A percentile compares a stretch with the other conserved stretches of the same genome.
These are phyloP conservation scores for Phylloporus sp. DNA, from an alignment of 768 basidiomycete genomes.

Conservation along the genomic window DNA sequence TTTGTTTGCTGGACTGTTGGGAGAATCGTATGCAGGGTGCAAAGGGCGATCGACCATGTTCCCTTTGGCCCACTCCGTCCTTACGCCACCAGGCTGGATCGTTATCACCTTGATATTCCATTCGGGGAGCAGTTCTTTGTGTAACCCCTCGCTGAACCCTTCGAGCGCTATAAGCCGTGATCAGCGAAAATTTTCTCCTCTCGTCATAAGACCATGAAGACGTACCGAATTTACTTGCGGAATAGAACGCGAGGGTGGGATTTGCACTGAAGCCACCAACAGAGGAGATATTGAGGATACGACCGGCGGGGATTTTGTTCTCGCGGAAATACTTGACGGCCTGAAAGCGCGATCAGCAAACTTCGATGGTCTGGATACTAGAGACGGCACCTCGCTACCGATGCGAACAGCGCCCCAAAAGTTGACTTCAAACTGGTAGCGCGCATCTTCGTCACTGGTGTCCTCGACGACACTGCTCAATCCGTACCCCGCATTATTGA, in stretches of 20 bases:
- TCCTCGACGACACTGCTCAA: constrained; percentile 25
- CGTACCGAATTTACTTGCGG: constrained; percentile 23
- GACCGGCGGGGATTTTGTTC: constrained; percentile 21
- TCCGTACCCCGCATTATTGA: constrained; percentile 31
- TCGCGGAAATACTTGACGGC: constrained; percentile 30
- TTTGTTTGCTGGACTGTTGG: constrained; percentile 15
- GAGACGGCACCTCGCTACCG: constrained; percentile 17
- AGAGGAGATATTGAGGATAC: constrained; percentile 22
- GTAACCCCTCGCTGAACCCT: constrained; percentile 22
- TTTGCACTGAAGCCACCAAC: constrained; percentile 14
- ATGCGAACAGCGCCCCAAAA: constrained; percentile 29
- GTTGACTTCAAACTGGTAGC: constrained; percentile 29
- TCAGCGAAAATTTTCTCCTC: neutral
- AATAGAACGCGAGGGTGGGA: constrained; percentile 18
- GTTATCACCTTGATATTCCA: constrained; percentile 27
- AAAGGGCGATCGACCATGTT: constrained; percentile 15
- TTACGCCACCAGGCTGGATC: constrained; percentile 20
- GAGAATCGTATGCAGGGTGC: constrained; percentile 12
- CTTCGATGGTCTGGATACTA: neutral
- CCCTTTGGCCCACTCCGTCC: constrained; percentile 19
- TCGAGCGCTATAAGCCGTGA: constrained; percentile 16
- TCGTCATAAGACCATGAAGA: neutral
- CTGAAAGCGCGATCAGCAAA: constrained; percentile 2
- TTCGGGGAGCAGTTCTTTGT: constrained; percentile 20
- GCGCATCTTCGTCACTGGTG: constrained; percentile 23